Base-by-base conservation (phyloP, 2,329 filamentous ascomycete genomes). In the Ophiostoma sp. region DNA sequence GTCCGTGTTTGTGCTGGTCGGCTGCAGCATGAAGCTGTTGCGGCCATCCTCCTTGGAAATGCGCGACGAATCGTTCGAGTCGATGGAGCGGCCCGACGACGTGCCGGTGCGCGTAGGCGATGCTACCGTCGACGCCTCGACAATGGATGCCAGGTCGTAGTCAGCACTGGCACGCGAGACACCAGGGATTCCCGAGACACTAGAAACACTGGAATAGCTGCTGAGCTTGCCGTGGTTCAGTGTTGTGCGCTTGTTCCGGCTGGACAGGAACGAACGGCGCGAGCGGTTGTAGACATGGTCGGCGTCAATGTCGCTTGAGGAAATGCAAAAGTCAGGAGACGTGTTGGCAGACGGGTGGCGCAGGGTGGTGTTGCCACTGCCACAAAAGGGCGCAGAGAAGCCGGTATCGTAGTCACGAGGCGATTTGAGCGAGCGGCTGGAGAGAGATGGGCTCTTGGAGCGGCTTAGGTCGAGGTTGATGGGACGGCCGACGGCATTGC, bases 281-380 rank as follows among this genome's bases (percentile, higher is more conserved):
- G 82, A 80, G 64, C 83, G 80, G 48, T 79, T 77, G 60, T 83
- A 75, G 41, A 80, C 79, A 67, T 78, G 79, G 33, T 78, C 77
- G 1, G 82, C 77, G 69, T 82, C 80, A 64, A 86, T 78, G 72
- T 88, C 85, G 69, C 84, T 82, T 69, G 84, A 82, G 54, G 82
- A 83, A 71, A 90, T 86, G 74, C 80, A 83, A 64, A 86, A 87
- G 72, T 86, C 82, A 67, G 83, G 83, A 17, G 83, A 84, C 7
- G 85, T 81, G 74, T 88, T 83, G 71, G 87, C 87, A 23, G 88
- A 86, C 31, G 87, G 87, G 72, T 89, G 87, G 27, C 85, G 85
- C 20, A 86, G 80, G 2, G 86, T 87, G 17, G 87, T 90, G 74
- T 88, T 89, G 72, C 83, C 69, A 33, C 83, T 76, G 69, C 79